Evolutionary conservation across 768 basidiomycete species (phyloP), one percentile per base, ranked within the genome.

Genomic region (Epithele typhae): DNA sequence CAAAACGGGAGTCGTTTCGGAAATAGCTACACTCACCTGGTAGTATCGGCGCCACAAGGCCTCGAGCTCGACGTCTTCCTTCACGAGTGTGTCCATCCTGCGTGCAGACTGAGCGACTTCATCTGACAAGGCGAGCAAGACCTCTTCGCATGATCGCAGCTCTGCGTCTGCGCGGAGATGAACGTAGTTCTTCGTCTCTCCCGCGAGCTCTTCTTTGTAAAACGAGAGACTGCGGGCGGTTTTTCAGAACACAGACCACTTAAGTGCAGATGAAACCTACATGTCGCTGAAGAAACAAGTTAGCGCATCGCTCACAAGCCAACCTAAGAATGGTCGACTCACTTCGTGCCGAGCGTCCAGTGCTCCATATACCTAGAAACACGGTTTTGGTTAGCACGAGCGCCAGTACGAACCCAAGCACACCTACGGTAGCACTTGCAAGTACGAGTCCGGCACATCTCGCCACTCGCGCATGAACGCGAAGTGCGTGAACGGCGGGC

Each of bases 351-450:
- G 5, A 43, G 32, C 17, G 44, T 52, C 51, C 45, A 47, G 18
- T 36, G 43, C 8, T 52, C 51, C 45, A 51, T 46, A 2, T 51
- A 45, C 3, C 50, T 51, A 11, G 2, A 8, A 21, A 21, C 3
- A 9, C 7, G 14, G 7, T 14, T n/a, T 18, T 18, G 10, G 19
- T 19, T 1, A 33, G 25, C 23, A 24, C 32, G 22, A 8, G 35
- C n/a, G 27, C 27, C 7, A 14, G 9, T 36, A 35, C 19, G 32
- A 35, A n/a, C 12, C 17, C 5, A 19, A 21, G 14, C 5, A 11
- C 12, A 49, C 58, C 53, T 32, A 59, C 60, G 70, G 72, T 25
- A 74, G 50, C 15, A 64, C 62, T 45, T 72, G 72, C 18, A 67
- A 57, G 37, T 70, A 73, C 3, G 59, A 48, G 19, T 51, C 21